Conservation (phyloP, 805 yeast species). For the Zygoascus biomembranicola region DNA sequence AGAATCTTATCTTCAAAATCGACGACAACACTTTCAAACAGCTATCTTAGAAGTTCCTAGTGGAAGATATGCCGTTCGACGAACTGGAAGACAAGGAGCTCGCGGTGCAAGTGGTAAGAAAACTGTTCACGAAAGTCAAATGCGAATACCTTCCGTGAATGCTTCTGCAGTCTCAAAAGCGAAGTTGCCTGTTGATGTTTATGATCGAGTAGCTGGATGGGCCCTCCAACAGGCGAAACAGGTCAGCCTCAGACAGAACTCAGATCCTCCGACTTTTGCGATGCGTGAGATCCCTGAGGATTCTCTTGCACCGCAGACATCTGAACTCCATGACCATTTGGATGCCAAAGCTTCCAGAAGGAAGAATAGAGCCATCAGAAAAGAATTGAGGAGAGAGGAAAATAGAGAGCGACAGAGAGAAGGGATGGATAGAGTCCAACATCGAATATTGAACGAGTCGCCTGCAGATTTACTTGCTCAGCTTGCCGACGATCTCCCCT, state of each 20-base stretch:
- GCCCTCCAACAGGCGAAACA: background rate
- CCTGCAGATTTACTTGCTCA: background rate
- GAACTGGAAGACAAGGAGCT: background rate
- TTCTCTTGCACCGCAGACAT: too few relatives aligned
- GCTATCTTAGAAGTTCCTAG: slow-evolving; percentile 2
- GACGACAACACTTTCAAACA: background rate
- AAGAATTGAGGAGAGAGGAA: background rate
- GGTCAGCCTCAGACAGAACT: too few relatives aligned
- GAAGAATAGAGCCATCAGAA: background rate
- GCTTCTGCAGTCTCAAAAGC: background rate
- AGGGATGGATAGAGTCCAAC: background rate
- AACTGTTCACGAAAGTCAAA: background rate
- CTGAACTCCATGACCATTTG: background rate
- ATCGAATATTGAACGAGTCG: background rate
- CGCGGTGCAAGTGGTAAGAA: background rate
- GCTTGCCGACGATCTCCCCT: background rate
- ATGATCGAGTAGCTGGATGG: background rate
- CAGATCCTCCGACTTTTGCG: too few relatives aligned
- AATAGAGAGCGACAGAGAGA: background rate
- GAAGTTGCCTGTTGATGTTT: background rate
- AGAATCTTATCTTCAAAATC: background rate
- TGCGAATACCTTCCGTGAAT: too few relatives aligned
- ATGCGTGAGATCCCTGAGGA: too few relatives aligned
- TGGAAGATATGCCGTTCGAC: slow-evolving; percentile 6
- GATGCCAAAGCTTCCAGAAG: background rate